Base-by-base conservation (phyloP, 2,329 filamentous ascomycete genomes). In the Alternaria burnsii region DNA sequence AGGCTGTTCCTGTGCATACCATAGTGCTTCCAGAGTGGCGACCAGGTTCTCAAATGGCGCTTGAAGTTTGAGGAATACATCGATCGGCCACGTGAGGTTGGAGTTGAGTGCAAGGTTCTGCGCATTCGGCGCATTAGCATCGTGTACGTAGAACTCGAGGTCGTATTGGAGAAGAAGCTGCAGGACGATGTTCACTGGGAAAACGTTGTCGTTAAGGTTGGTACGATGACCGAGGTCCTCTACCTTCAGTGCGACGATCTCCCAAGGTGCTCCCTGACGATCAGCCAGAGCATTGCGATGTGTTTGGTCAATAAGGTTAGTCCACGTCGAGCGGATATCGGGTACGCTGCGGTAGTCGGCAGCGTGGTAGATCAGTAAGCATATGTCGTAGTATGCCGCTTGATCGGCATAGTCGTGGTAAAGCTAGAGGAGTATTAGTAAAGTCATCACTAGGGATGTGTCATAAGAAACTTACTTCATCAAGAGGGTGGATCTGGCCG, bases 331-430 rank as follows among this genome's bases (percentile, higher is more conserved):
- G 55, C 87, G 86, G 71, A 99, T 95, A 64, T 95, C 91, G 42
- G 91, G 89, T 2, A 92, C 85, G 72, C 94, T 96, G 70, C 94
- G 91, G 82, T 97, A 92, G 78, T 98, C 93, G 46, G 94, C 94
- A 1, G 91, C 88, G 77, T 96, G 91, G 82, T 94, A 98, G 72
- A 99, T 97, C 61, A 94, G 85, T 9, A 99, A 87, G 75, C 92
- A 97, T 52, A 99, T 87, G 76, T 98, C 95, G 80, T 93, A 94
- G 83, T 99, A 99, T 51, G 89, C 90, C 2, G 93, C 95, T 72
- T 92, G 90, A 74, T 97, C 94, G 56, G 94, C 93, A 72, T 93
- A 99, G 65, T 88, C 83, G 76, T 98, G 97, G 82, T 93, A 99
- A n/a, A 99, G 88, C 89, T 96, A 72, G 3, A 28, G 24, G 26